Base-by-base conservation (phyloP, 768 basidiomycete genomes). In the Neoboletus brunneissimus region DNA sequence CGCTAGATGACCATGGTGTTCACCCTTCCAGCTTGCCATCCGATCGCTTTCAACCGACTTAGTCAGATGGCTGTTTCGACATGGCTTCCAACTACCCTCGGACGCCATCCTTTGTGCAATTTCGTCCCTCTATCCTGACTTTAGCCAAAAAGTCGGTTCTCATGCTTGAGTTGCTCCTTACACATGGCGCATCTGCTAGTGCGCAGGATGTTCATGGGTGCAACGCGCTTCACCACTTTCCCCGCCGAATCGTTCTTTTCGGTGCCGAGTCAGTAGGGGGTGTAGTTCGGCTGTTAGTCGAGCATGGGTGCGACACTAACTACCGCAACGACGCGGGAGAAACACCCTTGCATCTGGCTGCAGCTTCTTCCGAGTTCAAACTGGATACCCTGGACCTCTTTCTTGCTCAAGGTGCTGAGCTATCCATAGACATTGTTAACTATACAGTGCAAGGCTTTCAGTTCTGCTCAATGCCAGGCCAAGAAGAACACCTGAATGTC, bases 11-110 rank as follows among this genome's bases (percentile, higher is more conserved):
- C 12, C 13, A 1, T 4, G 45, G 45, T 31, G 3, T 12, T 27
- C 45, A 31, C 29, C 45, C 20, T 31, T 47, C 29, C 29, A 47
- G 20, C n/a, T 31, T 47, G 29, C 29, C n/a, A 47, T 31, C 43
- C 9, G 11, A 16, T 27, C 8, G 43, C 25, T 25, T 44, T 44
- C 29, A 20, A 20, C 7, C 12, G n/a, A 31, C n/a, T 15, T 47
- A 4, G 29, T 31, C 29, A 1, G 4, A 29, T 20, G 29, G 29
- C 13, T 47, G 6, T 12, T 31, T 31, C n/a, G 13, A 20, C 9
- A 9, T 6, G 46, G n/a, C n/a, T 15, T 47, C 29, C 29, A 47
- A 29, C 2, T 32, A 15, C 46, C 29, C 7, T 31, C 12, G 1
- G 12, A 31, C 5, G 43, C 43, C 11, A 16, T 44, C 18, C 16